These are phyloP conservation scores for Hemisphaericaspora xylofermentans DNA, from an alignment of 1,139 yeast species.

Conservation along the genomic window DNA sequence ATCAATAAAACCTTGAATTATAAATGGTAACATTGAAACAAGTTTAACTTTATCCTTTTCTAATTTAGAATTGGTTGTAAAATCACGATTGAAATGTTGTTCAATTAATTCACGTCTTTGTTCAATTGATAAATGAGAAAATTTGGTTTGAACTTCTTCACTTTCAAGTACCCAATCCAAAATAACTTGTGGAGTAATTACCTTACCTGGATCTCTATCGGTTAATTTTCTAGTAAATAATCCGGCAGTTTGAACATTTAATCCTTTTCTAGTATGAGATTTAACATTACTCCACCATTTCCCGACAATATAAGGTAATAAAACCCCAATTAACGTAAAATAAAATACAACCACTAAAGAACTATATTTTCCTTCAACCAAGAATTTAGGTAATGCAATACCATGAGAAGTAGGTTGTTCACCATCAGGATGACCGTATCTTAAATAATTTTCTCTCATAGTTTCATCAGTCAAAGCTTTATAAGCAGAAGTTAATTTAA, in stretches of 20 bases:
- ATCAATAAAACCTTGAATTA: slow-evolving; percentile 74
- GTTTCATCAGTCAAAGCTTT: slow-evolving; percentile 91
- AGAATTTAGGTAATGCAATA: slow-evolving; percentile 89
- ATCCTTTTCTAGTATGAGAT: slow-evolving; percentile 77
- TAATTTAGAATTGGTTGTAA: slow-evolving; percentile 19
- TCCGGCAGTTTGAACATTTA: slow-evolving; percentile 81
- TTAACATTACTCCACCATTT: slow-evolving; percentile 90
- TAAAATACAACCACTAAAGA: slow-evolving; percentile 64
- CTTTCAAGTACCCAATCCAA: slow-evolving; percentile 64
- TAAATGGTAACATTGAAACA: slow-evolving; percentile 61
- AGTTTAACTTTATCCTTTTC: slow-evolving; percentile 53
- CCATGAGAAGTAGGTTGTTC: slow-evolving; percentile 95
- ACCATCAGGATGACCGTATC: slow-evolving; percentile 97
- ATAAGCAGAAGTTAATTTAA: slow-evolving; percentile 86
- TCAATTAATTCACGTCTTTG: slow-evolving; percentile 53
- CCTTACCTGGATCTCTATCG: slow-evolving; percentile 76
- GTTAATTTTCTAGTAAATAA: slow-evolving; percentile 61
- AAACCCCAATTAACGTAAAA: slow-evolving; percentile 68
- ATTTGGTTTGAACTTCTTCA: slow-evolving; percentile 54
- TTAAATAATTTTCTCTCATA: slow-evolving; percentile 76
- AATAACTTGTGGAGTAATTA: slow-evolving; percentile 59
- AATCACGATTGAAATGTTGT: slow-evolving; percentile 57
- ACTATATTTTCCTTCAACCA: slow-evolving; percentile 82
- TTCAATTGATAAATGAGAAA: slow-evolving; percentile 37
- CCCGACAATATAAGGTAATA: slow-evolving; percentile 78